Evolutionary conservation across 495 filamentous ascomycete genomes (phyloP), one percentile per base, ranked within the genome.

Genomic region (Hyaloscypha hepaticicola): DNA sequence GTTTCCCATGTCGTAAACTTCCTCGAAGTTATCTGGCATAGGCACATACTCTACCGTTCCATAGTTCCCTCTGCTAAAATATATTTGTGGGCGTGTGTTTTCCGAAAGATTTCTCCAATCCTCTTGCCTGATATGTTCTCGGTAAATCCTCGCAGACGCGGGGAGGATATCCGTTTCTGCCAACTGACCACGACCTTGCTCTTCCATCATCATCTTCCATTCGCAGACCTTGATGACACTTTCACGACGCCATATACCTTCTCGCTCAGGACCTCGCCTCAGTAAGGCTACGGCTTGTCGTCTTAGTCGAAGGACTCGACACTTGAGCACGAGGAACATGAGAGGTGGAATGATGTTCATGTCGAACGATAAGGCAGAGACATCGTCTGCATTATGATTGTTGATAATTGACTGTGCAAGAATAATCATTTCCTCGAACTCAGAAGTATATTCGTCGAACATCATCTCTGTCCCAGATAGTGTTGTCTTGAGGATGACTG

Each of bases 181-280:
- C 21, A 61, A 2, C 21, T 52, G 31, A 11, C 64, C 57, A 8
- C 64, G n/a, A 0, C 64, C 28, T 25, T 41, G n/a, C 38, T 66
- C 64, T 45, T 66, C 64, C 24, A 61, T 22, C 1, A 12, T 25
- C 4, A 66, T 34, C 31, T 66, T 66, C 64, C 58, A 66, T 33
- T 45, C 64, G 11, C 26, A 28, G 31, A n/a, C 50, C 5, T 34
- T 56, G 26, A 61, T 28, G 1, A 58, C 48, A 51, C 58, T 62
- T 1, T 61, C 52, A 19, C 64, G 64, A n/a, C 24, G 33, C 57
- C 57, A 61, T 31, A 66, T 26, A 19, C 63, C 63, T 55, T 66
- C 63, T 22, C 50, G 26, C 48, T 61, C 64, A 8, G 64, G 64
- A 22, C 50, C 58, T 14, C 9, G 28, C 24, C 49, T 48, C 24